Base-by-base conservation (phyloP, 345 rosid species). In the Eucalyptus pumila region DNA sequence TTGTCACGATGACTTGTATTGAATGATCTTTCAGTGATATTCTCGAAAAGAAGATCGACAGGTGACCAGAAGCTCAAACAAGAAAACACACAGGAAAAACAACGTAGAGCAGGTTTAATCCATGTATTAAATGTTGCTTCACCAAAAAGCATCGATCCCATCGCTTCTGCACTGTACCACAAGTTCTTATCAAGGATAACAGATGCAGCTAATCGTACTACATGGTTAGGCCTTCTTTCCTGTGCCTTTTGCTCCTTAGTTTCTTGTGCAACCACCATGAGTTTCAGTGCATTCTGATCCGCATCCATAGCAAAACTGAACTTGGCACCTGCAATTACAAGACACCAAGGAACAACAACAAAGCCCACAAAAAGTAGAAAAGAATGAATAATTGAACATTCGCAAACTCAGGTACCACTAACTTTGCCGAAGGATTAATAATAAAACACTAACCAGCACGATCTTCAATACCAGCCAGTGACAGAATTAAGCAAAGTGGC, bases 251-350 rank as follows among this genome's bases (percentile, higher is more conserved):
- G 65, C 65, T 40, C 17, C 42, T 80, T 67, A 91, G 3, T 48
- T 27, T 80, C 88, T 88, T 4, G 30, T 32, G 88, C 94, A 91
- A 76, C 92, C 91, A 15, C 88, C 86, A 34, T 94, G 94, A 48
- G 6, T 30, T 11, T 2, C 3, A 81, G n/a, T 56, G 93, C 93
- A 92, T 47, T 80, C 47, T 72, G n/a, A 56, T 85, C 85, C 94
- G 48, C 95, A 92, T 40, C 93, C 91, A 86, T 92, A 93, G 81
- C 94, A 93, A 56, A 93, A 93, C 89, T 92, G 23, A 72, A 91
- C 90, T 2, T 60, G 50, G 87, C 95, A 92, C 91, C 95, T 94
- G 91, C 89, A 88, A 83, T 13, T 86, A 60, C 87, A 89, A 83
- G 58, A 6, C 34, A 1, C 32, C 65, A 60, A 37, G 50, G 15